These are phyloP conservation scores for Hypomyces rosellus DNA, from an alignment of 2,329 filamentous ascomycete genomes.

Conservation along the genomic window DNA sequence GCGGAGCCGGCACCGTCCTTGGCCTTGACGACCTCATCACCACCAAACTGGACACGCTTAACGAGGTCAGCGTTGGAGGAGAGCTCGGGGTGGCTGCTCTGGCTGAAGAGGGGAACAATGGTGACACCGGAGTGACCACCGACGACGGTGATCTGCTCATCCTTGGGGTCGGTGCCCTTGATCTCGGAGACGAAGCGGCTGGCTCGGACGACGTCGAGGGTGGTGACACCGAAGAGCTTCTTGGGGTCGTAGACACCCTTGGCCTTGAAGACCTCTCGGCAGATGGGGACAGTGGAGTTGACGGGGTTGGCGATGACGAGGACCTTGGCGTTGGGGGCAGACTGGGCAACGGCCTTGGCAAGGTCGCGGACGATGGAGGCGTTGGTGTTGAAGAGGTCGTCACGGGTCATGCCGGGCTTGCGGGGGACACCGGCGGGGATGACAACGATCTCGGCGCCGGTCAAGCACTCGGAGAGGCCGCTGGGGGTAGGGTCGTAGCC, in stretches of 20 bases:
- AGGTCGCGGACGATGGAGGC: constrained; percentile 98
- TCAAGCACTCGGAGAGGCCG: constrained; percentile 73
- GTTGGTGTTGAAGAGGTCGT: constrained; percentile 99
- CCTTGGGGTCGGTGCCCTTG: constrained; percentile 81
- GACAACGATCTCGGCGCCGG: constrained; percentile 86
- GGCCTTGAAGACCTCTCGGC: constrained; percentile 93
- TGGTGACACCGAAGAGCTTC: constrained; percentile 98
- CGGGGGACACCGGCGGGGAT: constrained; percentile 98
- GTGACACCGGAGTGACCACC: constrained; percentile 97
- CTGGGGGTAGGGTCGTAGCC: constrained; percentile 75
- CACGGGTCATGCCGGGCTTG: constrained; percentile 99
- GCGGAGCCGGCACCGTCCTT: constrained; percentile 97
- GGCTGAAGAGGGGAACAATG: constrained; percentile 95
- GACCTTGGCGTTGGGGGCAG: constrained; percentile 86
- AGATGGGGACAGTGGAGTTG: constrained; percentile 99
- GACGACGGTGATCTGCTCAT: constrained; percentile 92
- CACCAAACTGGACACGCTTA: constrained; percentile 95
- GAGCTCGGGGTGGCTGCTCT: constrained; percentile 82
- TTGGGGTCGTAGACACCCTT: constrained; percentile 97
- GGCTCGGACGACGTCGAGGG: constrained; percentile 95
- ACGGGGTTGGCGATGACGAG: constrained; percentile 98
- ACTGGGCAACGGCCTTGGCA: constrained; percentile 86
- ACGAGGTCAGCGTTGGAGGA: constrained; percentile 72
- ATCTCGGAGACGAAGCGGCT: constrained; percentile 95
- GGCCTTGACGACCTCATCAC: constrained; percentile 98